A percentile compares a stretch with the other conserved stretches of the same genome.
These are phyloP conservation scores for Globisporangium spinosum DNA, from an alignment of 352 stramenopile genomes.

Conservation along the genomic window DNA sequence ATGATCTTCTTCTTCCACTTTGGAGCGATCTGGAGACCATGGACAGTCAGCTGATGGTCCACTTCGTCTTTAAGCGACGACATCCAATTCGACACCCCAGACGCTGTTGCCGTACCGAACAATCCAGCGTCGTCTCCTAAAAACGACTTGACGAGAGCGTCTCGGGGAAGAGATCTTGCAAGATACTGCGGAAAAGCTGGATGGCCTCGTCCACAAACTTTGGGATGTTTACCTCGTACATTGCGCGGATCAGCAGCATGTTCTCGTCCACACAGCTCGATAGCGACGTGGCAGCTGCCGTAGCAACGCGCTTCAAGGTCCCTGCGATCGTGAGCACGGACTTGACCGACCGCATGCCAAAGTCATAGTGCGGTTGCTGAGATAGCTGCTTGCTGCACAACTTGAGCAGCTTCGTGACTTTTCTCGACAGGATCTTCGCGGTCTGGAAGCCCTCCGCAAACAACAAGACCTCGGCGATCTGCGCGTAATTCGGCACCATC, in stretches of 20 bases:
- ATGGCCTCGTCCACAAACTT: constrained; percentile 91
- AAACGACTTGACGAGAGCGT: constrained; percentile 13
- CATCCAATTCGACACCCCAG: constrained; percentile 33
- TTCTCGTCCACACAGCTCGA: constrained; percentile 40
- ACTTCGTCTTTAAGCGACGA: constrained; percentile 70
- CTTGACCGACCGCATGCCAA: constrained; percentile 86
- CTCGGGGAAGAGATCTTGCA: constrained; percentile 86
- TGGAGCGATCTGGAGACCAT: constrained; percentile 55
- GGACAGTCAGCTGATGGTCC: constrained; percentile 54
- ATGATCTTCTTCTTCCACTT: constrained; percentile 88
- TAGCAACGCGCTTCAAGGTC: constrained; percentile 41
- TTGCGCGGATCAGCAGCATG: constrained; percentile 91
- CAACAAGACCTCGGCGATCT: constrained; percentile 85
- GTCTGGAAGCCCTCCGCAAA: constrained; percentile 79
- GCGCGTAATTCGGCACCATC: constrained; percentile 86
- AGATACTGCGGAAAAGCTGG: constrained; percentile 84
- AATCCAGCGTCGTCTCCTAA: neutral
- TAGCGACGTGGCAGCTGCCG: neutral
- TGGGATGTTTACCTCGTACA: constrained; percentile 90
- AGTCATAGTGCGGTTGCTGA: constrained; percentile 85
- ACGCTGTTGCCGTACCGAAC: neutral
- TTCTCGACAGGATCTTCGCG: constrained; percentile 55
- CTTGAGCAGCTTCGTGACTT: constrained; percentile 79
- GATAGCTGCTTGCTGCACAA: constrained; percentile 84
- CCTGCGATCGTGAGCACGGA: constrained; percentile 80